Conservation (phyloP, 73 alveolate species). For the Symbiodinium natans region DNA sequence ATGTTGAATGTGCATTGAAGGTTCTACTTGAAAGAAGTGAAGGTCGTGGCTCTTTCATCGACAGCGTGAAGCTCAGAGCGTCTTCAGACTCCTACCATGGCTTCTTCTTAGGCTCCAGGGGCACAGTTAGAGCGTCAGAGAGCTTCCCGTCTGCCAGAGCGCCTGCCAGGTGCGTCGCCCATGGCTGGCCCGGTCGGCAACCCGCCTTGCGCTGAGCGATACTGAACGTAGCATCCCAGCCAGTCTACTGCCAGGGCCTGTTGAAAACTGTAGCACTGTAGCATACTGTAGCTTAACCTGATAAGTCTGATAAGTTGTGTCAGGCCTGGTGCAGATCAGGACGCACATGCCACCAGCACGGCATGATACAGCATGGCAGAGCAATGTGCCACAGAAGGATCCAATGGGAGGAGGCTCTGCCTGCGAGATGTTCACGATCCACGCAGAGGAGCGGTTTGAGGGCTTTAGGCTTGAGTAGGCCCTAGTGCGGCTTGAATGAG, state of each 20-base stretch:
- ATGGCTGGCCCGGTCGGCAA: not conserved
- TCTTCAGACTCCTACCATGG: not conserved
- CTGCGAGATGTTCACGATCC: slow-evolving; percentile 45
- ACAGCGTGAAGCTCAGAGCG: not conserved
- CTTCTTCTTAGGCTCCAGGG: not conserved
- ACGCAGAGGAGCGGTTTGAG: slow-evolving; percentile 29
- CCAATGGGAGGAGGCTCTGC: slow-evolving; percentile 89
- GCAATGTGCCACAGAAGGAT: too few species aligned
- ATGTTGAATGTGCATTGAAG: too few species aligned
- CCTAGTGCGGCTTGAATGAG: too few species aligned
- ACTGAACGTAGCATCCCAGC: too few species aligned
- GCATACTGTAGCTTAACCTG: not conserved
- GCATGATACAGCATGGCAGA: too few species aligned
- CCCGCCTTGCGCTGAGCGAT: not conserved
- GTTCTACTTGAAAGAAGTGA: not conserved
- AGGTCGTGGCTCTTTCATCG: not conserved
- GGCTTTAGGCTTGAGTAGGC: too few species aligned
- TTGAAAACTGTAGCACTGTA: not conserved
- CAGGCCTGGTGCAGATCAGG: not conserved
- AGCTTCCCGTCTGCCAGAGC: too few species aligned
- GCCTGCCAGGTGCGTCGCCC: too few species aligned
- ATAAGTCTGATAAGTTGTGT: too few species aligned
- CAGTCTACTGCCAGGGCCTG: not conserved
- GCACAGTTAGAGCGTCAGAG: too few species aligned
- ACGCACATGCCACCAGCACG: not conserved